A percentile compares a stretch with the other conserved stretches of the same genome.
phyloP scores from a whole-genome alignment of 1,284 basidiomycete genomes.

The Trichosporon ovoides region DNA sequence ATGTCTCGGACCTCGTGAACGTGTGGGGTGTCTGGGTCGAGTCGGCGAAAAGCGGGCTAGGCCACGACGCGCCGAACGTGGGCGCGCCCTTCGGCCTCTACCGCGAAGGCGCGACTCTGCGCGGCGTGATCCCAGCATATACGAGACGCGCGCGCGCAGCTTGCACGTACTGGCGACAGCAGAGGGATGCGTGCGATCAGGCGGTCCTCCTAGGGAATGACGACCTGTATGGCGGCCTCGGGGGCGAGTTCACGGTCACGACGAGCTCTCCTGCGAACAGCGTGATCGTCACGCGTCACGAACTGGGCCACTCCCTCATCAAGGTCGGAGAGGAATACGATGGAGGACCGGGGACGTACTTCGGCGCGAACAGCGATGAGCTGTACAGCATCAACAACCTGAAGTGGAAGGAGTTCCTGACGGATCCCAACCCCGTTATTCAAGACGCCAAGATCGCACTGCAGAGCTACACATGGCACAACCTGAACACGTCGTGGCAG shows the following conservation, averaged over 20 bases:
- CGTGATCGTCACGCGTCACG: slow-evolving; percentile 70
- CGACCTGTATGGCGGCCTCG: slow-evolving; percentile 72
- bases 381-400: slow-evolving; percentile 38
- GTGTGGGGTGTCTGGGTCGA: slow-evolving; percentile 76
- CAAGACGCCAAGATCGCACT: slow-evolving; percentile 71
- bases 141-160: slow-evolving; percentile 63
- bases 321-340: slow-evolving; percentile 81
- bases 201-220: slow-evolving; percentile 75
- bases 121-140: slow-evolving; percentile 68
- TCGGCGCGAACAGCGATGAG: slow-evolving; percentile 61
- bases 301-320: slow-evolving; percentile 58
- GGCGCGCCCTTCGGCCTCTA: slow-evolving; percentile 70
- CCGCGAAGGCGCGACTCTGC: slow-evolving; percentile 68
- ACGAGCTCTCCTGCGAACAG: slow-evolving; percentile 75
- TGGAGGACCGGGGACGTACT: slow-evolving; percentile 64
- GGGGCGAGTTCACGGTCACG: slow-evolving; percentile 76
- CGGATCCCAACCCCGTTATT: slow-evolving; percentile 48
- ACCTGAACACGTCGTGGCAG: slow-evolving; percentile 35
- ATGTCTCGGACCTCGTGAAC: slow-evolving; percentile 69
- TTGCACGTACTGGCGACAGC: slow-evolving; percentile 51
- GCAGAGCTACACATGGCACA: slow-evolving; percentile 63
- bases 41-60: slow-evolving; percentile 65
- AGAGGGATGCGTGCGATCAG: slow-evolving; percentile 64
- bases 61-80: slow-evolving; percentile 63
- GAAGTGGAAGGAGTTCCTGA: slow-evolving; percentile 69